phyloP scores from a whole-genome alignment of 306 rosid genomes.

The Casuarina equisetifolia region DNA sequence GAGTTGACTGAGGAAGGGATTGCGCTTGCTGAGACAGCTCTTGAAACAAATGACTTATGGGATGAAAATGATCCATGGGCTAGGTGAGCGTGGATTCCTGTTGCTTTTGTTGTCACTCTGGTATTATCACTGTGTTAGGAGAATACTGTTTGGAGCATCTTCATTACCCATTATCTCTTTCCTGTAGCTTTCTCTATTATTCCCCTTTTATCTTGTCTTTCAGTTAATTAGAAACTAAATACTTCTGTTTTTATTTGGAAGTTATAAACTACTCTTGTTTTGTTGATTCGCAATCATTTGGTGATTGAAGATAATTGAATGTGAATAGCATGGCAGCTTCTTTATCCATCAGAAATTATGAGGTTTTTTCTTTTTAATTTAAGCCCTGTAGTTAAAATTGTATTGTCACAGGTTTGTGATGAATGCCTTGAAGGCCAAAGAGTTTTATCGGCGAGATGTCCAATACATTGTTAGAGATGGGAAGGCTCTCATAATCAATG shows the following conservation, averaged over 20 bases:
- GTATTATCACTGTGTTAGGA: conserved; percentile 20
- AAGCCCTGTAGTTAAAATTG: conserved; percentile 24
- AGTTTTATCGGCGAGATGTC: conserved; percentile 85
- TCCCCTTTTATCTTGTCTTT: conserved; percentile 6
- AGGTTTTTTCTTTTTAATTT: conserved; percentile 4
- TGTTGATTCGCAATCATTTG: background rate
- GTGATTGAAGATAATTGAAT: conserved; percentile 1
- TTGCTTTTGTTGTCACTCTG: conserved; percentile 21
- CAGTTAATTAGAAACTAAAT: conserved; percentile 9
- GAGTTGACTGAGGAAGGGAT: conserved; percentile 98
- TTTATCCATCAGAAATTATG: conserved; percentile 13
- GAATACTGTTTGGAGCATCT: conserved; percentile 9
- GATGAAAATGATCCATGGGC: conserved; percentile 99
- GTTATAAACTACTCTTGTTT: background rate
- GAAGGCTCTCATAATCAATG: conserved; percentile 93
- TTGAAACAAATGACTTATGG: conserved; percentile 94
- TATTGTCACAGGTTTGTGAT: conserved; percentile 82
- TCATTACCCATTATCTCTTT: background rate
- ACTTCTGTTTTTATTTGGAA: background rate
- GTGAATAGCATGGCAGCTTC: conserved; percentile 8
- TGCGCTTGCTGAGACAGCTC: conserved; percentile 91
- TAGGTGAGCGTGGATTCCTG: conserved; percentile 49
- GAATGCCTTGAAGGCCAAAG: conserved; percentile 96
- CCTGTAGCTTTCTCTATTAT: background rate
- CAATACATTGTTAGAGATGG: conserved; percentile 93